Percentiles rank a stretch among this genome's conserved stretches.
Evolutionary conservation across 2,329 filamentous ascomycete genomes (phyloP).

Genomic region (Fusarium sp.): DNA sequence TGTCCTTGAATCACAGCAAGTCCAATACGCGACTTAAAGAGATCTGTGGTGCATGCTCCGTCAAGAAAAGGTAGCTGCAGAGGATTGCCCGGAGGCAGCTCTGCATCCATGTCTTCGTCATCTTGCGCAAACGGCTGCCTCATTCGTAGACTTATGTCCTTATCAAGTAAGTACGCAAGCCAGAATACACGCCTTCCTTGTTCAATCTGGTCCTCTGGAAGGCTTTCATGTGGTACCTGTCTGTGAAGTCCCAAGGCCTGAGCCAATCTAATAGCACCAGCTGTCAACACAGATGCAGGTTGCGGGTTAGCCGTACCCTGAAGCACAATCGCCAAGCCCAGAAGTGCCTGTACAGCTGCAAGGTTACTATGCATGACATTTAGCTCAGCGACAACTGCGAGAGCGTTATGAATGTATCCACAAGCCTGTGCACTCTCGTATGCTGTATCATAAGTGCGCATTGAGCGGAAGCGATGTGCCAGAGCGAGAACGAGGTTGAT

Average conservation of each 20-base stretch:
- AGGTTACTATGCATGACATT: slow-evolving; percentile 32
- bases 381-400: slow-evolving; percentile 42
- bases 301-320: slow-evolving; percentile 46
- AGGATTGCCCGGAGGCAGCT: slow-evolving; percentile 33
- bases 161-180: slow-evolving; percentile 46
- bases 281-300: slow-evolving; percentile 39
- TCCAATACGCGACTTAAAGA: slow-evolving; percentile 46
- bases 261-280: slow-evolving; percentile 43
- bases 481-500: slow-evolving; percentile 46
- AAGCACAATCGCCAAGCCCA: slow-evolving; percentile 45
- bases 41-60: slow-evolving; percentile 17
- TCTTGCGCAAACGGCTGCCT: slow-evolving; percentile 46
- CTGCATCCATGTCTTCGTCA: slow-evolving; percentile 51
- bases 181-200: slow-evolving; percentile 47
- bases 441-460: slow-evolving; percentile 33
- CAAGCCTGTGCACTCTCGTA: slow-evolving; percentile 34
- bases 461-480: slow-evolving; percentile 42
- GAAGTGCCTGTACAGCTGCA: slow-evolving; percentile 45
- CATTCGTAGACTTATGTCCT: slow-evolving; percentile 48
- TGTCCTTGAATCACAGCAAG: slow-evolving; percentile 49
- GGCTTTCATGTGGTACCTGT: slow-evolving; percentile 1
- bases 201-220: slow-evolving; percentile 31
- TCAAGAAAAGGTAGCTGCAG: background rate
- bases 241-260: slow-evolving; percentile 46
- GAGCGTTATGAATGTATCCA: slow-evolving; percentile 42